Conservation (phyloP, 805 yeast species). For the Candida sakaeoensis region DNA sequence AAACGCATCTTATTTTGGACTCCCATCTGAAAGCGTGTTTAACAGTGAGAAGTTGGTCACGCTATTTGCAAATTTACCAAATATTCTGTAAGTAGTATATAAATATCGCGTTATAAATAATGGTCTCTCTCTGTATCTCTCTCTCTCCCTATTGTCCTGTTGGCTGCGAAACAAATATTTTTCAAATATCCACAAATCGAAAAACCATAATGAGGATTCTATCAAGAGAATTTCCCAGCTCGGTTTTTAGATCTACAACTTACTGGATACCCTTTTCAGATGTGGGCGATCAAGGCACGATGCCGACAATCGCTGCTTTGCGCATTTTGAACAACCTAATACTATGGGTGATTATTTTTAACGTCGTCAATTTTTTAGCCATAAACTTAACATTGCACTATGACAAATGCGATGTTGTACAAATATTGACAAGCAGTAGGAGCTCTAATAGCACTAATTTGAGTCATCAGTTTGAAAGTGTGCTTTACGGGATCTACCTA, state of each 20-base stretch:
- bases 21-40: constrained; percentile 46
- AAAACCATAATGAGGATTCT: constrained; percentile 1
- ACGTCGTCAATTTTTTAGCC: constrained; percentile 4
- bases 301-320: background rate
- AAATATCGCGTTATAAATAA: too few species aligned
- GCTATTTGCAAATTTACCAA: constrained; percentile 29
- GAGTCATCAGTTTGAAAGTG: constrained; percentile 4
- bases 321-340: constrained; percentile 4
- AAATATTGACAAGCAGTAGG: constrained; percentile 1
- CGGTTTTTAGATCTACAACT: constrained; percentile 6
- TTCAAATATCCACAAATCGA: constrained; percentile 1
- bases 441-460: background rate
- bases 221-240: constrained; percentile 9
- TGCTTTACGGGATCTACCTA: constrained; percentile 17
- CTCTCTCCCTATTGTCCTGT: background rate
- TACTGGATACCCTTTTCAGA: constrained; percentile 5
- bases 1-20: constrained; percentile 51
- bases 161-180: constrained; percentile 10
- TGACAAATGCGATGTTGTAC: constrained; percentile 6
- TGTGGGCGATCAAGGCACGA: background rate
- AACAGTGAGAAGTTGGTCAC: constrained; percentile 52
- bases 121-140: constrained; percentile 4
- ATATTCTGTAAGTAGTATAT: constrained; percentile 14
- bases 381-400: constrained; percentile 3
- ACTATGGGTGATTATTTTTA: constrained; percentile 4